These are phyloP conservation scores for Diplodia seriata DNA, from an alignment of 2,329 filamentous ascomycete genomes.

Conservation along the genomic window DNA sequence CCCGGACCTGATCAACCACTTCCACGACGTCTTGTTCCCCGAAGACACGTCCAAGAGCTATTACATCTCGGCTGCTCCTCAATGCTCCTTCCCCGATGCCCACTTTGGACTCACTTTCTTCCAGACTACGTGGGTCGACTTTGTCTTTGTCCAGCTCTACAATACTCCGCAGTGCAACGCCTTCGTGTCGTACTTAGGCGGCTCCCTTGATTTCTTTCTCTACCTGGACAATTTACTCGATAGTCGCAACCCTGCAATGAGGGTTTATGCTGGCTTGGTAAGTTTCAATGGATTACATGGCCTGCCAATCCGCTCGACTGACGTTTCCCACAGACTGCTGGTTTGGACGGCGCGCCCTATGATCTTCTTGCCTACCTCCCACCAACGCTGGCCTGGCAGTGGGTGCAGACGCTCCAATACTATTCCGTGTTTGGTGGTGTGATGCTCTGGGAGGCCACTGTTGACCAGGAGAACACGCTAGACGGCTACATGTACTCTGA, in stretches of 20 bases:
- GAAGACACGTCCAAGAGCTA: constrained; percentile 55
- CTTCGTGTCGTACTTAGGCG: constrained; percentile 41
- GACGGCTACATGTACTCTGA: constrained; percentile 54
- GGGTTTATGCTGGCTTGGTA: constrained; percentile 61
- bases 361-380: constrained; percentile 55
- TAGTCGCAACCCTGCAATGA: constrained; percentile 50
- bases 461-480: constrained; percentile 54
- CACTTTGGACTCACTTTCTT: constrained; percentile 65
- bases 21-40: constrained; percentile 52
- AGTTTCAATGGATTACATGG: background rate
- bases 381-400: constrained; percentile 52
- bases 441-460: constrained; percentile 66
- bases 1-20: constrained; percentile 55
- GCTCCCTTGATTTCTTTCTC: constrained; percentile 38
- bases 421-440: constrained; percentile 61
- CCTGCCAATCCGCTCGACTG: background rate
- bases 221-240: constrained; percentile 56
- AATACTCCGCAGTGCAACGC: constrained; percentile 64
- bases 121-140: constrained; percentile 62
- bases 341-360: constrained; percentile 36
- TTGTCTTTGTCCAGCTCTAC: constrained; percentile 71
- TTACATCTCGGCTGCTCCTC: constrained; percentile 71
- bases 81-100: constrained; percentile 70
- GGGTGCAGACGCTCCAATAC: constrained; percentile 53
- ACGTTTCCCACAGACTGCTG: constrained; percentile 36